Percentiles rank a stretch among this genome's conserved stretches.
phyloP scores from a whole-genome alignment of 192 early-diverging fungal genomes.

The Entomortierella parvispora region DNA sequence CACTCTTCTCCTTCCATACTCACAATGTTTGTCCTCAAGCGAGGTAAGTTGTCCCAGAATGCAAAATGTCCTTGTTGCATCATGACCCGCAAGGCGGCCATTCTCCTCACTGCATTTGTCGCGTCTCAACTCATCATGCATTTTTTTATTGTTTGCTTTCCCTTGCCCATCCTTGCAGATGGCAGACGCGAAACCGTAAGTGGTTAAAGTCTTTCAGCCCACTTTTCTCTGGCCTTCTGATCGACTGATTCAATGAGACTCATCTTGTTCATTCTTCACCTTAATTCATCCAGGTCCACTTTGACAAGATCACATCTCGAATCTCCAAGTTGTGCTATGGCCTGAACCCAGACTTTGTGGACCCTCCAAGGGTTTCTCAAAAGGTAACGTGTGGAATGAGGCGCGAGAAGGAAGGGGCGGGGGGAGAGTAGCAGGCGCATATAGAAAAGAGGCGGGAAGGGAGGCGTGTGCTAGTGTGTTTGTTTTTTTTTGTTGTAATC shows the following conservation, averaged over 20 bases:
- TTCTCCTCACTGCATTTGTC: not conserved
- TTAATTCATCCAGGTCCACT: conserved; percentile 76
- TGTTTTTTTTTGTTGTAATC: not conserved
- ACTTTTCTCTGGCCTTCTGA: not conserved
- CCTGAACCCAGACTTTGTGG: conserved; percentile 91
- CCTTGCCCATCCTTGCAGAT: conserved; percentile 24
- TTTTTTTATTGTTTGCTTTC: not conserved
- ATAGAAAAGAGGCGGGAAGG: not conserved
- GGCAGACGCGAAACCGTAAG: conserved; percentile 52
- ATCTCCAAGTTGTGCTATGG: conserved; percentile 96
- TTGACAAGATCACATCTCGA: conserved; percentile 94
- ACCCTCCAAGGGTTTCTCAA: conserved; percentile 88
- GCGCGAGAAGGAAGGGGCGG: no score
- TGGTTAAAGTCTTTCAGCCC: not conserved
- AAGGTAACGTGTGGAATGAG: conserved; percentile 83
- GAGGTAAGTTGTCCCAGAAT: conserved; percentile 20
- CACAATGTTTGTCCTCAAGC: conserved; percentile 49
- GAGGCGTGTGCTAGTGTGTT: not conserved
- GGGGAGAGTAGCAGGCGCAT: no score
- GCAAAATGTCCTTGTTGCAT: not conserved
- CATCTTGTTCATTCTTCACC: not conserved
- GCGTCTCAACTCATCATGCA: not conserved
- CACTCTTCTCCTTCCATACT: not conserved
- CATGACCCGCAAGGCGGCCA: not conserved
- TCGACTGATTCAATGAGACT: not conserved